phyloP scores from a whole-genome alignment of 768 basidiomycete species.

The Russula ochroleuca region DNA sequence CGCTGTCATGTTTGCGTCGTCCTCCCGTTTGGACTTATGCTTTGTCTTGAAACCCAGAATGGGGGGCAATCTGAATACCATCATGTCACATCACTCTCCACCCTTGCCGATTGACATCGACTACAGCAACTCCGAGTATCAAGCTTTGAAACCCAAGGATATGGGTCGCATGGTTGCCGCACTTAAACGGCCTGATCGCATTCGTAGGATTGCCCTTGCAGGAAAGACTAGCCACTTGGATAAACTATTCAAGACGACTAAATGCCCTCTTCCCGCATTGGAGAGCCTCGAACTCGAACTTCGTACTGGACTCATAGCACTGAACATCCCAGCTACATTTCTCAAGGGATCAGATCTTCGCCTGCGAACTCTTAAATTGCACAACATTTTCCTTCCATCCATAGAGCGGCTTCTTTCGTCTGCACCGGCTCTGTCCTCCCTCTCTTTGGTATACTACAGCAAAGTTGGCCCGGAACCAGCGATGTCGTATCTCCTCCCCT shows the following conservation, averaged over 20 bases:
- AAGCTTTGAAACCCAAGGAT: too few relatives aligned
- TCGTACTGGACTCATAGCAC: rapidly evolving
- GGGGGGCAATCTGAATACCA: too few relatives aligned
- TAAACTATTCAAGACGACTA: background rate
- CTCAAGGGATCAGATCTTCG: background rate
- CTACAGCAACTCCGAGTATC: too few relatives aligned
- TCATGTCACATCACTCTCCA: too few relatives aligned
- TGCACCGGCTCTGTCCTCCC: background rate
- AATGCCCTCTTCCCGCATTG: background rate
- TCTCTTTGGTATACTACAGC: background rate
- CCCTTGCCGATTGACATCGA: too few relatives aligned
- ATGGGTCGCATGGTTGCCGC: background rate
- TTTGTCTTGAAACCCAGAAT: too few relatives aligned
- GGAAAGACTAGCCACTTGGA: too few relatives aligned
- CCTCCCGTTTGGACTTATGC: too few relatives aligned
- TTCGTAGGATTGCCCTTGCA: background rate
- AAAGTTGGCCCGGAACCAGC: background rate
- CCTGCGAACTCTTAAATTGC: background rate
- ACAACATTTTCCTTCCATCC: background rate
- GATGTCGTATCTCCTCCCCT: background rate
- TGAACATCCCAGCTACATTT: background rate
- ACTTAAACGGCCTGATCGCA: background rate
- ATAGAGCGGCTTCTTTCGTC: background rate
- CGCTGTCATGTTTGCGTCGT: background rate
- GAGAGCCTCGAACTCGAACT: background rate